These are phyloP conservation scores for Blastocystis sp. DNA, from an alignment of 352 stramenopile genomes.

Conservation along the genomic window DNA sequence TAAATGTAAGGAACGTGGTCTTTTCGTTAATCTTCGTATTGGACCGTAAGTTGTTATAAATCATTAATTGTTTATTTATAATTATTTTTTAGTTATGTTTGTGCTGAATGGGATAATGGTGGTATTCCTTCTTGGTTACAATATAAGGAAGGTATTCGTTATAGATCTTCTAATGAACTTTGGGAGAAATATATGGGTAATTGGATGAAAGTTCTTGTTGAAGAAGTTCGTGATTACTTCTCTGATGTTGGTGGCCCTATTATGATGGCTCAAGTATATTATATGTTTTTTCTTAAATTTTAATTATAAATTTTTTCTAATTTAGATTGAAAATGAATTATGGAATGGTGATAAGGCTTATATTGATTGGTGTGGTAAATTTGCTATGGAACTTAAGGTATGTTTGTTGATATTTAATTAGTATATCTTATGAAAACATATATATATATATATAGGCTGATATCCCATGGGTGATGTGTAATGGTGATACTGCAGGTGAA, in stretches of 20 bases:
- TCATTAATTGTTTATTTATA: too few species aligned
- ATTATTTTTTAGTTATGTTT: too few species aligned
- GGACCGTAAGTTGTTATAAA: too few species aligned
- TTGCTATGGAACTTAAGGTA: neutral
- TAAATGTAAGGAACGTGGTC: slow-evolving; percentile 1
- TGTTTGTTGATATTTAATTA: too few species aligned
- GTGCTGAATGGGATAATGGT: slow-evolving; percentile 23
- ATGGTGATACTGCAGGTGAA: neutral
- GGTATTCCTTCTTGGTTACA: slow-evolving; percentile 19
- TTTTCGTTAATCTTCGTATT: slow-evolving; percentile 21
- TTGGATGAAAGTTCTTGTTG: slow-evolving; percentile 15
- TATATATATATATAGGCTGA: too few species aligned
- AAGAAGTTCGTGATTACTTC: slow-evolving; percentile 17
- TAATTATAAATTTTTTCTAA: too few species aligned
- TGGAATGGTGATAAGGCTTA: slow-evolving; percentile 12
- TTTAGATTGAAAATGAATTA: slow-evolving; percentile 18
- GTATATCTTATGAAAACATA: too few species aligned
- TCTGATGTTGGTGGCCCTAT: slow-evolving; percentile 13
- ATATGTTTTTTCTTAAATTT: too few species aligned
- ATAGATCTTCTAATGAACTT: slow-evolving; percentile 2
- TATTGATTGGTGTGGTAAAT: slow-evolving; percentile 16
- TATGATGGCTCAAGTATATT: slow-evolving; percentile 14
- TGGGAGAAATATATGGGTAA: slow-evolving; percentile 18
- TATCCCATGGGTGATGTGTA: slow-evolving; percentile 20
- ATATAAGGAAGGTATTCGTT: slow-evolving; percentile 16